A percentile compares a stretch with the other conserved stretches of the same genome.
Conservation (phyloP, 805 yeast genomes). For the Crinitomyces ghanaensis region DNA sequence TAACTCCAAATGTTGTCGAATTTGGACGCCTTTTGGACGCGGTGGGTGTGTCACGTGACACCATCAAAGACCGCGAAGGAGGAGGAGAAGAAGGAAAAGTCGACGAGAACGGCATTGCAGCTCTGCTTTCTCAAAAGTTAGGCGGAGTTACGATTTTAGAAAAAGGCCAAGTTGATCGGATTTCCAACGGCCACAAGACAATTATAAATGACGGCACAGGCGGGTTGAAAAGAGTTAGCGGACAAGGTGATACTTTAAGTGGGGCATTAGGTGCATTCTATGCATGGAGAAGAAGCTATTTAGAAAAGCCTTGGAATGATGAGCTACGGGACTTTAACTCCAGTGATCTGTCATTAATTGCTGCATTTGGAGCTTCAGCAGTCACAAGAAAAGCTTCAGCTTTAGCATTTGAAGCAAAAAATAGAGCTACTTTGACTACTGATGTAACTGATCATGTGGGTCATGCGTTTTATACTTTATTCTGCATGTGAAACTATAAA, state of each 20-base stretch:
- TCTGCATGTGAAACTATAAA: no score
- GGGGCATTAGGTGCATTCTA: constrained; percentile 76
- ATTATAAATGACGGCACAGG: constrained; percentile 44
- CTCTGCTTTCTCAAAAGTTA: constrained; percentile 40
- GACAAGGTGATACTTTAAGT: constrained; percentile 90
- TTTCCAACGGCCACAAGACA: constrained; percentile 38
- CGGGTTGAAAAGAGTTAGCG: constrained; percentile 76
- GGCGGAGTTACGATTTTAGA: constrained; percentile 54
- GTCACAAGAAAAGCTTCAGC: constrained; percentile 55
- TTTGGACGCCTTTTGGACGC: constrained; percentile 56
- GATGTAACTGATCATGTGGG: constrained; percentile 64
- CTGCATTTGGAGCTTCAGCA: constrained; percentile 57
- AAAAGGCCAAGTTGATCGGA: constrained; percentile 61
- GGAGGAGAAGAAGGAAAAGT: constrained; percentile 23
- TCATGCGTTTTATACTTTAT: constrained; percentile 43
- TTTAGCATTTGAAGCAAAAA: constrained; percentile 52
- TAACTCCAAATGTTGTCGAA: constrained; percentile 89
- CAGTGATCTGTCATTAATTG: constrained; percentile 26
- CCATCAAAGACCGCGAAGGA: no score
- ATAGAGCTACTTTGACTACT: constrained; percentile 77
- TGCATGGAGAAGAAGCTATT: constrained; percentile 67
- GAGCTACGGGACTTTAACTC: constrained; percentile 23
- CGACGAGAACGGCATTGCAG: no score
- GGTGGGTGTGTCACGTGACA: constrained; percentile 24
- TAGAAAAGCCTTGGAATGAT: constrained; percentile 43